phyloP scores from a whole-genome alignment of 805 yeast species.

The Candida silvicultrix region DNA sequence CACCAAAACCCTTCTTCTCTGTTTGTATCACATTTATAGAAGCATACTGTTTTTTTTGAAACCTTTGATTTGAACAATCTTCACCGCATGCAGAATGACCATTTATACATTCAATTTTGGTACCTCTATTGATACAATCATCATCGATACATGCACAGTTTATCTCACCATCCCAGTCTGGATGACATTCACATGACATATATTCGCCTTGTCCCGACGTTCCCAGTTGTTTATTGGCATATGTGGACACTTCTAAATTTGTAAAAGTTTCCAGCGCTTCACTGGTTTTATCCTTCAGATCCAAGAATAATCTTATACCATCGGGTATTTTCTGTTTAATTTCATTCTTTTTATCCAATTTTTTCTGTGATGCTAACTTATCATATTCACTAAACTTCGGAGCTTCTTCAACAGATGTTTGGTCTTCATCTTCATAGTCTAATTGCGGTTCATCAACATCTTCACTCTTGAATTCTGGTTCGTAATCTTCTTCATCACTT shows the following conservation, averaged over 20 bases:
- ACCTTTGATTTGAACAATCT: constrained; percentile 81
- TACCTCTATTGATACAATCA: constrained; percentile 86
- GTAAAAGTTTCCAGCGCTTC: constrained; percentile 63
- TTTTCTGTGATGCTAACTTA: constrained; percentile 12
- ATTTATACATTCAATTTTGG: constrained; percentile 86
- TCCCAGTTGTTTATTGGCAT: constrained; percentile 58
- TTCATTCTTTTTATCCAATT: constrained; percentile 9
- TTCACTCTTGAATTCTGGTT: constrained; percentile 5
- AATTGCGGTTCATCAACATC: background rate
- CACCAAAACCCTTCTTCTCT: constrained; percentile 83
- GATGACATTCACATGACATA: constrained; percentile 88
- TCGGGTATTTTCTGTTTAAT: constrained; percentile 16
- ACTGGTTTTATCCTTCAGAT: constrained; percentile 50
- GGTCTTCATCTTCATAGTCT: constrained; percentile 1
- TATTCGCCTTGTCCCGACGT: constrained; percentile 65
- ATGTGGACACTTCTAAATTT: constrained; percentile 52
- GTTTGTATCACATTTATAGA: constrained; percentile 77
- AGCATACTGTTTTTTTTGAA: constrained; percentile 73
- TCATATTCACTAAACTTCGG: constrained; percentile 15
- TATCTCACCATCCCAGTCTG: constrained; percentile 35
- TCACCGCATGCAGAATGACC: constrained; percentile 66
- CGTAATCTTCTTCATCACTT: constrained; percentile 15
- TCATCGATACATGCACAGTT: constrained; percentile 78
- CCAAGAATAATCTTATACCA: constrained; percentile 18
- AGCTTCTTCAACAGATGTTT: constrained; percentile 1